Evolutionary conservation across 2,329 filamentous ascomycete species (phyloP).

Genomic region (Botrytis sinoallii): DNA sequence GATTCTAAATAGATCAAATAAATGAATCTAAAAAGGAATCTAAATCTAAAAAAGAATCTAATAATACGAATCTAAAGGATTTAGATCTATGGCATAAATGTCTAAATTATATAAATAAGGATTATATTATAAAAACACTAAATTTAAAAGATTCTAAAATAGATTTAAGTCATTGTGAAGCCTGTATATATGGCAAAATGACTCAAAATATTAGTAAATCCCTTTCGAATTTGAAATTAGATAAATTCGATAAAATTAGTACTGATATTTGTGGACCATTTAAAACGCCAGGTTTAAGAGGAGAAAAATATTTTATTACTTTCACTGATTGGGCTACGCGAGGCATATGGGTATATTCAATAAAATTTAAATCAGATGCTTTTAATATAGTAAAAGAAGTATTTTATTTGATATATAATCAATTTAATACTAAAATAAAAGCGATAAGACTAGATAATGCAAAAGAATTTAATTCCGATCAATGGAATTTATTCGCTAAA

Average conservation of each 20-base stretch:
- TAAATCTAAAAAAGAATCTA: neutral
- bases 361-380: neutral
- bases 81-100: fast-evolving
- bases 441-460: no score
- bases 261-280: neutral
- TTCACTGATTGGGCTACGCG: fast-evolving
- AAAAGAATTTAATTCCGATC: no score
- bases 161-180: neutral
- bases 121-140: neutral
- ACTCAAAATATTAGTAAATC: no score
- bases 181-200: neutral
- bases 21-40: no score
- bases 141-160: neutral
- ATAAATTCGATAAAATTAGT: neutral
- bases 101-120: neutral
- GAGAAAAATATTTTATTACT: neutral
- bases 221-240: neutral
- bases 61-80: neutral
- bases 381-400: neutral
- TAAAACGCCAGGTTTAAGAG: neutral
- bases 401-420: neutral
- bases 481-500: neutral
- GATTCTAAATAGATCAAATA: no score
- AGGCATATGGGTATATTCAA: neutral
- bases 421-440: neutral